These are phyloP conservation scores for Epichloe scottii DNA, from an alignment of 2,329 filamentous ascomycete species.

Conservation along the genomic window DNA sequence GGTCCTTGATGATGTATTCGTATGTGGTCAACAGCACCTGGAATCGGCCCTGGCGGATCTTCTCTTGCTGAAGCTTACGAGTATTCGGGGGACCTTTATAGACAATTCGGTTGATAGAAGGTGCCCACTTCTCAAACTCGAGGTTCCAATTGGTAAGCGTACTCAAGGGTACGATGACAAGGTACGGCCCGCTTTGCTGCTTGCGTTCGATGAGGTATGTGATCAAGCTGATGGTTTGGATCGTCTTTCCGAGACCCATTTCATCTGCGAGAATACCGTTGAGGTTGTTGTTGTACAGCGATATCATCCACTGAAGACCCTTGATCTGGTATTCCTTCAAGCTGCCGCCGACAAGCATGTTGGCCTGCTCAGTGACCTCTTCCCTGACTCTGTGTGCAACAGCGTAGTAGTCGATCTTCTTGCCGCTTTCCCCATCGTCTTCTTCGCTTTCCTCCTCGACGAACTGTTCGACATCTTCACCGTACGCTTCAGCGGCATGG, in stretches of 20 bases:
- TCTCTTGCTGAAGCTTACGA: slow-evolving; percentile 82
- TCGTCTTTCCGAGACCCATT: slow-evolving; percentile 99
- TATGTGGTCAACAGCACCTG: slow-evolving; percentile 96
- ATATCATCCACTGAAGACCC: slow-evolving; percentile 99
- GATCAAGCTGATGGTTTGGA: slow-evolving; percentile 95
- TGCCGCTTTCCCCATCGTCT: slow-evolving; percentile 55
- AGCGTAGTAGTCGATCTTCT: slow-evolving; percentile 96
- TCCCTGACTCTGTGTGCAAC: slow-evolving; percentile 95
- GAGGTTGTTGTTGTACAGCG: slow-evolving; percentile 98
- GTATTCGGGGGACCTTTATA: slow-evolving; percentile 91
- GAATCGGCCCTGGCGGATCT: slow-evolving; percentile 89
- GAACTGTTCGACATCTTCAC: slow-evolving; percentile 40
- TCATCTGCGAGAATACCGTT: slow-evolving; percentile 98
- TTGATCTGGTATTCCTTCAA: slow-evolving; percentile 98
- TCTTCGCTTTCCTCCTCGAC: slow-evolving; percentile 56
- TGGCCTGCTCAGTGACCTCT: slow-evolving; percentile 71
- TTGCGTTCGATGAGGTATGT: slow-evolving; percentile 97
- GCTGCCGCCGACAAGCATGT: slow-evolving; percentile 78
- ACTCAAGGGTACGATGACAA: slow-evolving; percentile 94
- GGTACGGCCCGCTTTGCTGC: slow-evolving; percentile 77
- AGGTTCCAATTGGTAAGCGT: slow-evolving; percentile 98
- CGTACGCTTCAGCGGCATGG: slow-evolving; percentile 66
- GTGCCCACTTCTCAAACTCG: slow-evolving; percentile 98
- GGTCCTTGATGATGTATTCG: slow-evolving; percentile 99
- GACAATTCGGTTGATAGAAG: slow-evolving; percentile 71